Conservation (phyloP, 805 yeast species). For the Candida sithepensis region DNA sequence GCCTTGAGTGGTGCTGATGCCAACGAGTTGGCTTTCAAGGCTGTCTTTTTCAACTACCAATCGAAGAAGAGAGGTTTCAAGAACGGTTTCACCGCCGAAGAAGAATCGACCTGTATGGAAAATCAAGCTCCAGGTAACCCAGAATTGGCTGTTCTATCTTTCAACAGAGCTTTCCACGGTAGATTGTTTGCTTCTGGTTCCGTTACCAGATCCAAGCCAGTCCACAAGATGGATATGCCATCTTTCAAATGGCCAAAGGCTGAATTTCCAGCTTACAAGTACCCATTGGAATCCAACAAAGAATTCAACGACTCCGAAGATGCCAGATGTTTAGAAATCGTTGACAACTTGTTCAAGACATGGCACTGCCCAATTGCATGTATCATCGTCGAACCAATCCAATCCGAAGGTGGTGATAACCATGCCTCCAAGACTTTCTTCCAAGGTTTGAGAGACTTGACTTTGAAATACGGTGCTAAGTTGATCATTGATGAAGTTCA, state of each 20-base stretch:
- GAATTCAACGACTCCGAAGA: constrained; percentile 74
- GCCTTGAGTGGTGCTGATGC: constrained; percentile 87
- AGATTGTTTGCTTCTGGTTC: constrained; percentile 90
- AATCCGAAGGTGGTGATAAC: constrained; percentile 90
- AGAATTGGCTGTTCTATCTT: constrained; percentile 78
- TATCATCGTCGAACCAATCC: constrained; percentile 84
- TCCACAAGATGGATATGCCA: constrained; percentile 91
- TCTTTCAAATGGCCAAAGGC: constrained; percentile 97
- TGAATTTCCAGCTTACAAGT: constrained; percentile 71
- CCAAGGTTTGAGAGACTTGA: constrained; percentile 78
- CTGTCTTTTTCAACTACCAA: constrained; percentile 80
- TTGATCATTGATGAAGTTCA: constrained; percentile 84
- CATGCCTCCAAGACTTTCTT: constrained; percentile 75
- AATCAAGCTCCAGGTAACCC: constrained; percentile 89
- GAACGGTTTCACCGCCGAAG: constrained; percentile 62
- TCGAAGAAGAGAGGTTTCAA: constrained; percentile 61
- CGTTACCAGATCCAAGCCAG: constrained; percentile 89
- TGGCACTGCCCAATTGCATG: constrained; percentile 86
- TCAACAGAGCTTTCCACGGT: constrained; percentile 91
- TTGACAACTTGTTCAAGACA: constrained; percentile 63
- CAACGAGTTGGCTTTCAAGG: constrained; percentile 84
- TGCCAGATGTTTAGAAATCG: constrained; percentile 70
- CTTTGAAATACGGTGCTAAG: constrained; percentile 64
- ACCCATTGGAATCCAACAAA: constrained; percentile 85
- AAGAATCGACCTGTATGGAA: constrained; percentile 69